A percentile compares a stretch with the other conserved stretches of the same genome.
These are phyloP conservation scores for Chaetomiaceae sp. DNA, from an alignment of 2,329 filamentous ascomycete genomes.

Conservation along the genomic window DNA sequence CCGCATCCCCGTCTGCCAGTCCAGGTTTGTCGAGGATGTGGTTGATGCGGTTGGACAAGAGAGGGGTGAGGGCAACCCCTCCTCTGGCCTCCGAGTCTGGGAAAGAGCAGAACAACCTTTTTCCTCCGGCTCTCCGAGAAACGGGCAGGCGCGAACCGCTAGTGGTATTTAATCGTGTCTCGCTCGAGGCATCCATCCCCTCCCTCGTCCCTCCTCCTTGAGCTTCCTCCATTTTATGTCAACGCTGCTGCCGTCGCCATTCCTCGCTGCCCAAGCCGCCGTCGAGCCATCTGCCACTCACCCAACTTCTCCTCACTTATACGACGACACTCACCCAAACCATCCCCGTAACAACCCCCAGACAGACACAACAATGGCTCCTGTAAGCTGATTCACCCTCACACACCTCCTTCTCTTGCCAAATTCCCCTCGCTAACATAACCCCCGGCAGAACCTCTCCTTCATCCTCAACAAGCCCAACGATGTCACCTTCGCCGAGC, in stretches of 20 bases:
- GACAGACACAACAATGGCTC: slow-evolving; percentile 14
- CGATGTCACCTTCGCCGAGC: slow-evolving; percentile 68
- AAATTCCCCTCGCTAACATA: neutral
- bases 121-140: slow-evolving; percentile 19
- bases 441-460: slow-evolving; percentile 63
- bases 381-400: slow-evolving; percentile 25
- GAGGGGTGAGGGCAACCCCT: neutral
- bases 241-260: neutral
- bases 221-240: neutral
- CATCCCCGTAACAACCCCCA: too few species aligned
- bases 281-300: too few species aligned
- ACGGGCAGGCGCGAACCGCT: too few species aligned
- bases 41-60: slow-evolving; percentile 8
- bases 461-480: slow-evolving; percentile 75
- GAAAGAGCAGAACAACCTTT: too few species aligned
- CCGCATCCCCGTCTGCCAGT: slow-evolving; percentile 13
- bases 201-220: slow-evolving; percentile 8
- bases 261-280: too few species aligned
- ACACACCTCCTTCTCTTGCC: neutral
- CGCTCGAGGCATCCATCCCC: neutral
- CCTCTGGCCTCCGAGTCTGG: too few species aligned
- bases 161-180: slow-evolving; percentile 19
- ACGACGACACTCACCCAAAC: neutral
- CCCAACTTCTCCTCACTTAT: neutral
- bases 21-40: neutral